Base-by-base conservation (phyloP, 441 rosid genomes). In the Jatropha multifida region DNA sequence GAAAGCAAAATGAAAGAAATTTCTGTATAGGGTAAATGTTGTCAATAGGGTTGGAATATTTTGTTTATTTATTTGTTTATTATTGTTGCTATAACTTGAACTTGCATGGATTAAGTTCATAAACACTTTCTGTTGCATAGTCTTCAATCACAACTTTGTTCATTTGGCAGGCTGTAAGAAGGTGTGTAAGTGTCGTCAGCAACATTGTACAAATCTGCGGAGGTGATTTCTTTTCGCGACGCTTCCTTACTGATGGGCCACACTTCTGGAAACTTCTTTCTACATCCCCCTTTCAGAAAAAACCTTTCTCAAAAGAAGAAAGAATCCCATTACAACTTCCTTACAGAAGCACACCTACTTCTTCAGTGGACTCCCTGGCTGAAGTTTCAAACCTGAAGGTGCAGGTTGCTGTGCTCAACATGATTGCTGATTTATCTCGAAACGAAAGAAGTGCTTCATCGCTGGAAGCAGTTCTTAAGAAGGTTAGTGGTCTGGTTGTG, bases 201-300 rank as follows among this genome's bases (percentile, higher is more conserved):
- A 85, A 72, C 41, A 82, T 86, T 6, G 87, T 96, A 65, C 89
- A 87, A 78, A 86, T 84, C 74, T 90, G 95, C 6, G 97, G 97
- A 72, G 98, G 99, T 74, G 99, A 96, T 83, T 96, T 96, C 88
- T 96, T 95, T 85, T 76, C 94, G 23, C 93, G 98, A 46, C 95
- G 98, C 32, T 92, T 95, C 83, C 94, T 86, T 69, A 81, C 81
- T 0, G 95, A 95, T 65, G 98, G 98, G 0, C 71, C 72, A 2
- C 90, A 89, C 74, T 93, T 93, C 81, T 92, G 99, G 99, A 92
- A 86, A 83, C 93, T 93, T 74, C 83, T 93, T 66, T 83, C 87
- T 41, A 74, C 93, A 54, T 90, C 94, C 0, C 94, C 97, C 12
- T 93, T 88, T 80, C 86, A 85, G 74, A 84, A 69, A 69, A 87